Conservation (phyloP, 805 yeast genomes). For the Starmerella stigmatis region DNA sequence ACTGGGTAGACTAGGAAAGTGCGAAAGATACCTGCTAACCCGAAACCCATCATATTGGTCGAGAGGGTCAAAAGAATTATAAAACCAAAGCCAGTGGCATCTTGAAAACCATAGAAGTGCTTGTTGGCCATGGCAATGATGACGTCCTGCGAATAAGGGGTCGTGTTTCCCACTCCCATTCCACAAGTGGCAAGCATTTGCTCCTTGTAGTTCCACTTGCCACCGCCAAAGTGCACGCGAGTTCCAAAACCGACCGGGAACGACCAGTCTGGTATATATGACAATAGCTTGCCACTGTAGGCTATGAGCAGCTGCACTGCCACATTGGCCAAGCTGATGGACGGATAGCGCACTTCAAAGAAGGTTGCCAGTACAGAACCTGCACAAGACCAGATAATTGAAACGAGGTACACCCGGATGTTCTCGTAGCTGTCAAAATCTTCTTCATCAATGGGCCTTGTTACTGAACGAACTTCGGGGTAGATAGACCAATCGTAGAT, state of each 20-base stretch:
- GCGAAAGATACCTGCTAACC: constrained; percentile 56
- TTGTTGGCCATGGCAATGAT: constrained; percentile 29
- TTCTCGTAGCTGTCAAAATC: constrained; percentile 40
- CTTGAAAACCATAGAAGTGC: constrained; percentile 23
- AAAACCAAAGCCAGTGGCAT: constrained; percentile 37
- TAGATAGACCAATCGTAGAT: constrained; percentile 41
- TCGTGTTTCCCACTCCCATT: constrained; percentile 24
- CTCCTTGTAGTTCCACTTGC: constrained; percentile 34
- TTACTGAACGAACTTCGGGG: constrained; percentile 50
- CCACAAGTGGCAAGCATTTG: constrained; percentile 39
- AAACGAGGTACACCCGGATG: constrained; percentile 43
- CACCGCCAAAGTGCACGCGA: constrained; percentile 40
- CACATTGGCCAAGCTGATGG: constrained; percentile 39
- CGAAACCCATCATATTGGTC: constrained; percentile 55
- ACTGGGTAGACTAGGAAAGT: constrained; percentile 47
- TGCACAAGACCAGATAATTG: constrained; percentile 42
- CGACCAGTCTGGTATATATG: constrained; percentile 18
- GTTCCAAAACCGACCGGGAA: constrained; percentile 15
- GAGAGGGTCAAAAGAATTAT: constrained; percentile 44
- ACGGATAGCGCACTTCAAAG: constrained; percentile 50
- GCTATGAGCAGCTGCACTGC: constrained; percentile 52
- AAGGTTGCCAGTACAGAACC: constrained; percentile 50
- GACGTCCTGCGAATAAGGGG: constrained; percentile 28
- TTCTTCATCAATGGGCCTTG: constrained; percentile 42
- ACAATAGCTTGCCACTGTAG: constrained; percentile 45